A percentile compares a stretch with the other conserved stretches of the same genome.
Evolutionary conservation across 1,284 basidiomycete species (phyloP).

Genomic region (Xanthoconium separans): DNA sequence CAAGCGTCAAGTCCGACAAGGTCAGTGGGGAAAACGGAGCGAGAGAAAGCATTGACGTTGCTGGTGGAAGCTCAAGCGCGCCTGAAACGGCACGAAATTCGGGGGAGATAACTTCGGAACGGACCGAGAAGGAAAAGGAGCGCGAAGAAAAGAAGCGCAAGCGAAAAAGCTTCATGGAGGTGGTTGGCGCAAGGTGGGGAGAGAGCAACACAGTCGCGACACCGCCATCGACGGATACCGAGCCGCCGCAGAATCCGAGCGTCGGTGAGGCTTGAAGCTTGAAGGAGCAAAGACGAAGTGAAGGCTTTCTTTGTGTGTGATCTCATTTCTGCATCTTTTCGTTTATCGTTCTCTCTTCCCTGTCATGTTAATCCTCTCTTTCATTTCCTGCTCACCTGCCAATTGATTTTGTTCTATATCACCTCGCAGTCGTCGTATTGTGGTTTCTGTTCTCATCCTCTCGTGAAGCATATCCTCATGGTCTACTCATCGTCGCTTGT

Average conservation of each 20-base stretch:
- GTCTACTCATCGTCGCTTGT: background rate
- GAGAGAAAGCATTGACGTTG: conserved; percentile 29
- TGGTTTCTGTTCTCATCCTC: conserved; percentile 13
- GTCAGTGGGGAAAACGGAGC: conserved; percentile 16
- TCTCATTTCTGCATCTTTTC: conserved; percentile 9
- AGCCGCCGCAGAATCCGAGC: conserved; percentile 14
- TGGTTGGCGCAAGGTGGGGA: conserved; percentile 26
- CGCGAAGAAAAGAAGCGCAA: conserved; percentile 53
- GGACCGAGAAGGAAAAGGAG: conserved; percentile 48
- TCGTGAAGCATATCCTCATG: no score
- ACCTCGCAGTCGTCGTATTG: conserved; percentile 11
- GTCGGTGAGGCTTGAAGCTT: conserved; percentile 17
- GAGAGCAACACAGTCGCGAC: conserved; percentile 12
- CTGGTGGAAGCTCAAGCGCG: conserved; percentile 30
- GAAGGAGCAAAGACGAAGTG: background rate
- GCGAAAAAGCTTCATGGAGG: conserved; percentile 40
- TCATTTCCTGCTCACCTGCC: conserved; percentile 2
- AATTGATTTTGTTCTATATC: conserved; percentile 12
- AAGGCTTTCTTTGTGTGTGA: conserved; percentile 1
- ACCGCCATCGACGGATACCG: conserved; percentile 16
- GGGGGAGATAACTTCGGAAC: conserved; percentile 51
- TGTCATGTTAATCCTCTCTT: background rate
- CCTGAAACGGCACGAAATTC: conserved; percentile 36
- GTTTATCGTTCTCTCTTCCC: conserved; percentile 1
- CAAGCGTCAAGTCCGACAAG: conserved; percentile 39